Evolutionary conservation across 768 basidiomycete species (phyloP).

Genomic region (Hortiboletus campestris): DNA sequence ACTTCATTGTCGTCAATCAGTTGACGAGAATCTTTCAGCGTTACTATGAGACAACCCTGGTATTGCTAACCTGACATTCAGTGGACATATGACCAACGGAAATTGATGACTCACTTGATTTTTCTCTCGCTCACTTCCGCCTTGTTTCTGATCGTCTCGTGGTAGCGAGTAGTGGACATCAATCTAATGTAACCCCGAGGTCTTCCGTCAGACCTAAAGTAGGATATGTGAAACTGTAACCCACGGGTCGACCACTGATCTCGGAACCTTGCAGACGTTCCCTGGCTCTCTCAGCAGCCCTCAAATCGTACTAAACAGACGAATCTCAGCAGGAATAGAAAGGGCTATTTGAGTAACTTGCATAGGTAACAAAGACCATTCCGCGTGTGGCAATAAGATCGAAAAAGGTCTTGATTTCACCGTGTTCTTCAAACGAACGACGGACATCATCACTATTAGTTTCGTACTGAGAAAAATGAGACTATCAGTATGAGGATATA

Average conservation of each 20-base stretch:
- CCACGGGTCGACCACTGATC: slow-evolving; percentile 84
- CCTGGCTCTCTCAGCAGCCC: slow-evolving; percentile 89
- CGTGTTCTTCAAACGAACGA: slow-evolving; percentile 85
- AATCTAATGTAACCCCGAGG: slow-evolving; percentile 54
- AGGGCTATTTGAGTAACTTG: slow-evolving; percentile 47
- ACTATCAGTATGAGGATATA: slow-evolving; percentile 13
- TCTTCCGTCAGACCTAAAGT: slow-evolving; percentile 3
- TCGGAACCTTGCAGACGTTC: slow-evolving; percentile 88
- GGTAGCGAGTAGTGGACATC: slow-evolving; percentile 98
- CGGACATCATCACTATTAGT: slow-evolving; percentile 84
- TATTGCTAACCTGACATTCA: slow-evolving; percentile 48
- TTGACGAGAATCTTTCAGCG: slow-evolving; percentile 69
- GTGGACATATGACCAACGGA: neutral
- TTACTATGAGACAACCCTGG: slow-evolving; percentile 83
- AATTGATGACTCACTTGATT: slow-evolving; percentile 62
- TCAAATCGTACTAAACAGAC: slow-evolving; percentile 75
- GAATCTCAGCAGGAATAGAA: slow-evolving; percentile 13
- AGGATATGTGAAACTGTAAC: slow-evolving; percentile 32
- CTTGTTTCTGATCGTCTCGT: slow-evolving; percentile 73
- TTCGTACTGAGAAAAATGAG: slow-evolving; percentile 63
- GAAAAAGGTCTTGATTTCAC: slow-evolving; percentile 96
- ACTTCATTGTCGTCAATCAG: slow-evolving; percentile 83
- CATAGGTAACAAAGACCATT: slow-evolving; percentile 99
- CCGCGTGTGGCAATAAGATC: slow-evolving; percentile 92
- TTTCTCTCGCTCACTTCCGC: slow-evolving; percentile 61